A percentile compares a stretch with the other conserved stretches of the same genome.
phyloP scores from a whole-genome alignment of 2,329 filamentous ascomycete species.

The Tolypocladium nubicola region DNA sequence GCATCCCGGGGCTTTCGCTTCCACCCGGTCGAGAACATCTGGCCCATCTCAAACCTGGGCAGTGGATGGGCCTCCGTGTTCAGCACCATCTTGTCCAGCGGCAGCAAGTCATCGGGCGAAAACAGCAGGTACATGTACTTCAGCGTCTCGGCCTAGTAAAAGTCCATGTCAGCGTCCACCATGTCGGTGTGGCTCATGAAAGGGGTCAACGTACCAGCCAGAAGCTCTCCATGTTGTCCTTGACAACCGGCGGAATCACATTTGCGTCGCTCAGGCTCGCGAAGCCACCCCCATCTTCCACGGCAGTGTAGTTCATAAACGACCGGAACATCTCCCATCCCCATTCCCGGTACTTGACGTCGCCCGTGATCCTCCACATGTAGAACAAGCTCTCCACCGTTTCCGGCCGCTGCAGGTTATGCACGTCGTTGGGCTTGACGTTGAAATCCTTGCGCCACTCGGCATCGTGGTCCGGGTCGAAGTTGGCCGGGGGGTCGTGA shows the following conservation, averaged over 20 bases:
- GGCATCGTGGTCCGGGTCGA: conserved; percentile 41
- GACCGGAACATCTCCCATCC: conserved; percentile 97
- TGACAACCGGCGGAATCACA: conserved; percentile 52
- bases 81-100: conserved; percentile 78
- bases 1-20: conserved; percentile 52
- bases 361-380: conserved; percentile 96
- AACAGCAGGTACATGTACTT: conserved; percentile 98
- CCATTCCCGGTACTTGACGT: conserved; percentile 84
- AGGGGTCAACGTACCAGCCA: conserved; percentile 62
- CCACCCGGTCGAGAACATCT: conserved; percentile 74
- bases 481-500: conserved; percentile 35
- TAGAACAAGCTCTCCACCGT: conserved; percentile 95
- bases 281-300: conserved; percentile 70
- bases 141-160: conserved; percentile 73
- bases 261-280: conserved; percentile 71
- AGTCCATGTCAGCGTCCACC: conserved; percentile 2
- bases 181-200: not conserved
- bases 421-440: conserved; percentile 71
- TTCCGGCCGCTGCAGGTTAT: conserved; percentile 92
- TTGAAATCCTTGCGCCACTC: conserved; percentile 69
- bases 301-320: conserved; percentile 76
- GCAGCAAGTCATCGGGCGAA: conserved; percentile 69
- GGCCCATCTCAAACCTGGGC: conserved; percentile 73
- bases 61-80: conserved; percentile 94
- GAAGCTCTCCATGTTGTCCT: conserved; percentile 98